These are phyloP conservation scores for Fraxinus latifolia DNA, from an alignment of 305 asterid genomes.

Conservation along the genomic window DNA sequence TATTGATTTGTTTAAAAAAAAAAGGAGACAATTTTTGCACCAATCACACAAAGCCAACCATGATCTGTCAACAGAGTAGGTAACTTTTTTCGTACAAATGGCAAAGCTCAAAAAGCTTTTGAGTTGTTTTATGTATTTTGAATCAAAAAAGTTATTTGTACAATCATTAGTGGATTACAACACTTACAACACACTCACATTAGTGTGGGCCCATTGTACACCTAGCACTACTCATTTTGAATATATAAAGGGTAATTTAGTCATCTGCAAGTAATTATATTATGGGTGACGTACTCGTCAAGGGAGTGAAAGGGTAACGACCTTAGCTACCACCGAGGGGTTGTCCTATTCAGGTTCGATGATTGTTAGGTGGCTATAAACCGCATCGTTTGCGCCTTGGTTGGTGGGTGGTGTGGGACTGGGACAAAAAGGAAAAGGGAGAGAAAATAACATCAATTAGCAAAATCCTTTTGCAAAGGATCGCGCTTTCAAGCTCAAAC, in stretches of 20 bases:
- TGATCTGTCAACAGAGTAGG: too few relatives aligned
- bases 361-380: constrained; percentile 16
- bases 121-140: not conserved
- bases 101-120: too few relatives aligned
- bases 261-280: not conserved
- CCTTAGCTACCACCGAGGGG: constrained; percentile 35
- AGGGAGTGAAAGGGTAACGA: constrained; percentile 41
- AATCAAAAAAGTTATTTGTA: too few relatives aligned
- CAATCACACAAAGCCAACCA: too few relatives aligned
- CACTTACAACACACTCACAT: too few relatives aligned
- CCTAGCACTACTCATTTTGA: too few relatives aligned
- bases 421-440: not conserved
- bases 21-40: too few relatives aligned
- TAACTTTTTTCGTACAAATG: too few relatives aligned
- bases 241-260: not conserved
- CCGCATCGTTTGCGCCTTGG: constrained; percentile 23
- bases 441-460: not conserved
- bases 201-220: too few relatives aligned
- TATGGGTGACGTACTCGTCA: constrained; percentile 51
- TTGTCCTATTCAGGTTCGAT: constrained; percentile 24
- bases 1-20: too few relatives aligned
- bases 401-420: not conserved
- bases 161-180: too few relatives aligned
- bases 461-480: too few relatives aligned
- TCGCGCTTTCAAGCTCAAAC: not conserved